These are phyloP conservation scores for Cucurbita pepo DNA, from an alignment of 306 rosid species.

Conservation along the genomic window DNA sequence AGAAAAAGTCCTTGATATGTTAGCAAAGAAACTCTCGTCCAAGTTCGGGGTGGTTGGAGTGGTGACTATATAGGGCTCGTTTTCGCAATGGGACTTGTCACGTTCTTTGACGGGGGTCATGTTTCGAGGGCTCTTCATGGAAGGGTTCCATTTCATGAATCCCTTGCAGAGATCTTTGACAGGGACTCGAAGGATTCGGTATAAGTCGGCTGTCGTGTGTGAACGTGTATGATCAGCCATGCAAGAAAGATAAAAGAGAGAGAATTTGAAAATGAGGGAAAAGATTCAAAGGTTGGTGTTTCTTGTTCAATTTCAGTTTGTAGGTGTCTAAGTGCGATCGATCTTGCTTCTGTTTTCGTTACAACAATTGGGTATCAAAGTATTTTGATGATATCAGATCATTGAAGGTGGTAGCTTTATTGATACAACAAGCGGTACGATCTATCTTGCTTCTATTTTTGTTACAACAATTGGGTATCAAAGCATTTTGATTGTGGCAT, in stretches of 20 bases:
- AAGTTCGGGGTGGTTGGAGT: slow-evolving; percentile 19
- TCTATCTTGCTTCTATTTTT: too few species aligned
- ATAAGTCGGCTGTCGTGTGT: slow-evolving; percentile 25
- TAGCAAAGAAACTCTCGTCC: slow-evolving; percentile 30
- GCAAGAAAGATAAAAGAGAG: slow-evolving; percentile 1
- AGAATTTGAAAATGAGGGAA: background rate
- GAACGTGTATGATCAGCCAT: slow-evolving; percentile 47
- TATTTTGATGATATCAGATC: too few species aligned
- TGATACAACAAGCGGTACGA: too few species aligned
- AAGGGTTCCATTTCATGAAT: slow-evolving; percentile 19
- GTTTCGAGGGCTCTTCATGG: slow-evolving; percentile 13
- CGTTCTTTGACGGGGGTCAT: background rate
- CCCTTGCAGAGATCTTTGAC: slow-evolving; percentile 52
- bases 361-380: too few species aligned
- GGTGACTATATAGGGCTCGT: slow-evolving; percentile 7
- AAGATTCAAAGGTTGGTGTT: too few species aligned
- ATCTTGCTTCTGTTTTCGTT: too few species aligned
- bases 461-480: too few species aligned
- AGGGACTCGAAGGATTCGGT: slow-evolving; percentile 32
- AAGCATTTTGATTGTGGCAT: too few species aligned
- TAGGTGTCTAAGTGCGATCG: too few species aligned
- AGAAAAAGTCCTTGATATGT: slow-evolving; percentile 16
- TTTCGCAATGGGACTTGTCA: background rate
- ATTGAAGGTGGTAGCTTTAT: too few species aligned
- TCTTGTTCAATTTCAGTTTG: too few species aligned